Evolutionary conservation across 192 early-diverging fungal species (phyloP).

Genomic region (Pilobolus umbonatus): DNA sequence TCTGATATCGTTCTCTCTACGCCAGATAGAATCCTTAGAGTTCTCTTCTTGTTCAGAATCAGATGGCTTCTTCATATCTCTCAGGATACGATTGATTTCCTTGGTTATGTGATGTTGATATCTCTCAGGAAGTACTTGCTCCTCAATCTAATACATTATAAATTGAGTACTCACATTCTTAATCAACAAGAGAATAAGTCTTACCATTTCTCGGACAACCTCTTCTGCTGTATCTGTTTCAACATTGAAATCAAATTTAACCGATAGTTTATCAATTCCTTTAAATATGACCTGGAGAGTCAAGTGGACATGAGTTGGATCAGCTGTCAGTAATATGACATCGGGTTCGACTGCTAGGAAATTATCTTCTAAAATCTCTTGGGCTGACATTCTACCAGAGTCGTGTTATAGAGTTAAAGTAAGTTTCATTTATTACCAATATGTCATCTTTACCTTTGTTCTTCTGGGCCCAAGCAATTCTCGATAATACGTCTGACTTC

Average conservation of each 20-base stretch:
- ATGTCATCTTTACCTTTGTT: conserved; percentile 25
- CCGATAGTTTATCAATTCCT: conserved; percentile 57
- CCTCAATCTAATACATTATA: conserved; percentile 57
- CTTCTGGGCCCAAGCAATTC: conserved; percentile 59
- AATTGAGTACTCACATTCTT: not conserved
- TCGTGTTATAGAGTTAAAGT: not conserved
- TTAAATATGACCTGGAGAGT: conserved; percentile 50
- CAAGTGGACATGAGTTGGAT: conserved; percentile 41
- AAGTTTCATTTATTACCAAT: not conserved
- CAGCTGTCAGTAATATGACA: conserved; percentile 38
- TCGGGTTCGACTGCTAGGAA: conserved; percentile 47
- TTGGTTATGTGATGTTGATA: conserved; percentile 75
- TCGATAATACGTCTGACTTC: conserved; percentile 63
- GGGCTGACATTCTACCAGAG: conserved; percentile 43
- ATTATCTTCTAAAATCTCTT: conserved; percentile 49
- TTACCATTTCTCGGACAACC: conserved; percentile 66
- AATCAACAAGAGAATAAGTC: not conserved
- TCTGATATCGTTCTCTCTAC: conserved; percentile 37
- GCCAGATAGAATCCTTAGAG: conserved; percentile 25
- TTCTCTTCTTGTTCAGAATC: conserved; percentile 26
- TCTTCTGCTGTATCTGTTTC: conserved; percentile 67
- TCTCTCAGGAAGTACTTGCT: conserved; percentile 65
- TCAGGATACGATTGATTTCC: conserved; percentile 78
- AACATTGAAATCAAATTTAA: conserved; percentile 81
- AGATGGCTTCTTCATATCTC: conserved; percentile 55